Evolutionary conservation across 129 eudicot genomes (phyloP), one percentile per base, ranked within the genome.

Genomic region (Saussurea involucrata): DNA sequence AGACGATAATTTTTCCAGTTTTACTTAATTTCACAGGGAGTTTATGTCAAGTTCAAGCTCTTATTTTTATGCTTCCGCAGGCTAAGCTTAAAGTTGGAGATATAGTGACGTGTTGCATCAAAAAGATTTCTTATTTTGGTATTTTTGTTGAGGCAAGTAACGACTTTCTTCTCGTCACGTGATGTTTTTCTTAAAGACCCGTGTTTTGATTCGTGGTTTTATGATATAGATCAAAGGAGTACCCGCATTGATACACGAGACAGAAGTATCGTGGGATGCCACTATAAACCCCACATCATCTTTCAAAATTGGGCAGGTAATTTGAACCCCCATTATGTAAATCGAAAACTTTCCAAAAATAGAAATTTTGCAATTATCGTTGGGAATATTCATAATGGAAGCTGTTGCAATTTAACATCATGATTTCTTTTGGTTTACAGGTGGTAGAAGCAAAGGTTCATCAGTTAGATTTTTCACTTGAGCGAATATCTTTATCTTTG

Each of bases 201-300:
- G 24, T 71, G 67, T 65, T 36, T 42, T 67, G 20, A 66, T 8
- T 70, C 25, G 36, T 64, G 31, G 42, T 74, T 73, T 77, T 57
- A 73, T 76, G 37, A 60, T 80, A 46, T 85, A 95, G 99, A 89
- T 95, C 69, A 97, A 92, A 83, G 96, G 96, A 68, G 99, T 95
- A 53, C 90, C 97, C n/a, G 96, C 97, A 20, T 82, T 95, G 42
- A 92, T 95, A 63, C 96, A 95, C 82, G 92, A 89, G 82, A 83
- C 99, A 68, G 99, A 95, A 85, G 96, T 95, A 24, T 92, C 97
- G 12, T 89, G 99, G 97, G 97, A 92, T 74, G 84, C 81, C 72
- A 81, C 93, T 57, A 84, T 81, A 55, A 87, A 91, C 76, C 90
- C 96, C 31, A 75, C 83, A 28, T 40, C 88, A 9, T 82, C 73